Evolutionary conservation across 768 basidiomycete genomes (phyloP).

Genomic region (Ramaria sp.): DNA sequence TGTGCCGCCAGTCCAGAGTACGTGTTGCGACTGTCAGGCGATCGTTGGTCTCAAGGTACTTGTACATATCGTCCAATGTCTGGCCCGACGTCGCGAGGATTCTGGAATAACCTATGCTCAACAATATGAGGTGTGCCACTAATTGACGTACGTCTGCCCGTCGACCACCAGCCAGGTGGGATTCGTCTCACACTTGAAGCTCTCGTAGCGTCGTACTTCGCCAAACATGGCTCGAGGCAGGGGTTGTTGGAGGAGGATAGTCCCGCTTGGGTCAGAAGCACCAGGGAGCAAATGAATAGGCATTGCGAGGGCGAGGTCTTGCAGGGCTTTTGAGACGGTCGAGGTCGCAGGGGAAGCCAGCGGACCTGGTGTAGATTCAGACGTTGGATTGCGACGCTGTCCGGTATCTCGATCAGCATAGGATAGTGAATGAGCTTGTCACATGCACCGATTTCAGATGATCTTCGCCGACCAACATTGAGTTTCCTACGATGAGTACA

Average conservation of each 20-base stretch:
- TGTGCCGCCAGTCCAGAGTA: constrained; percentile 87
- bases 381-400: background rate
- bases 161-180: constrained; percentile 73
- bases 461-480: constrained; percentile 19
- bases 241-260: constrained; percentile 87
- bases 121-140: background rate
- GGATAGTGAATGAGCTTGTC: background rate
- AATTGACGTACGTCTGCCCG: constrained; percentile 23
- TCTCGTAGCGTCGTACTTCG: constrained; percentile 38
- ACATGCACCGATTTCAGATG: background rate
- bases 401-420: background rate
- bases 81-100: constrained; percentile 87
- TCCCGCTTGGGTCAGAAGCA: constrained; percentile 75
- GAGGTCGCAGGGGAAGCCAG: constrained; percentile 2
- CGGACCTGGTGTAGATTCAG: background rate
- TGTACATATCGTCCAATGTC: constrained; percentile 89
- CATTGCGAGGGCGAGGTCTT: constrained; percentile 66
- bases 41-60: constrained; percentile 48
- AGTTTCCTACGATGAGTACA: constrained; percentile 86
- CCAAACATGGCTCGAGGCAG: constrained; percentile 90
- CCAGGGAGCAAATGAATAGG: constrained; percentile 88
- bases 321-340: constrained; percentile 25
- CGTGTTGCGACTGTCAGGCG: constrained; percentile 56
- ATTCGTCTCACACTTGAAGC: constrained; percentile 78
- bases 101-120: constrained; percentile 29